A percentile compares a stretch with the other conserved stretches of the same genome.
These are phyloP conservation scores for Solanum phureja DNA, from an alignment of 257 asterid species.

Conservation along the genomic window DNA sequence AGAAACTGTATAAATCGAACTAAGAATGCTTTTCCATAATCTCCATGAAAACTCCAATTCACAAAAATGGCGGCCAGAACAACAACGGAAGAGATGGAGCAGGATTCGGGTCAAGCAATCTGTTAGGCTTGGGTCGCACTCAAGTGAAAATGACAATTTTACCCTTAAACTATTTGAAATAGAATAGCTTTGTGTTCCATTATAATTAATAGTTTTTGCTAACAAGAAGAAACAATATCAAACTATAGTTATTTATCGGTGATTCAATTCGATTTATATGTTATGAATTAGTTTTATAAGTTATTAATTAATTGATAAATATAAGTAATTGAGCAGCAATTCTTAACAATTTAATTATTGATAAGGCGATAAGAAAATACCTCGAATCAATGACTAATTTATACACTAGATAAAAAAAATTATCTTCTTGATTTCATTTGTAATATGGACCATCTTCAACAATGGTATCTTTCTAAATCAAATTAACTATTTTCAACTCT, in stretches of 20 bases:
- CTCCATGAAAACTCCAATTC: not conserved
- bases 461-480: not conserved
- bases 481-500: not conserved
- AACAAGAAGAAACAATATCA: not conserved
- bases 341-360: too few relatives aligned
- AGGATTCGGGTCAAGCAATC: not conserved
- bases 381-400: too few relatives aligned
- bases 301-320: not conserved
- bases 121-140: not conserved
- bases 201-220: not conserved
- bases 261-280: not conserved
- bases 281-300: not conserved
- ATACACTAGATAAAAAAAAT: not conserved
- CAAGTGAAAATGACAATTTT: rapidly evolving
- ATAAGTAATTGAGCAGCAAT: rapidly evolving
- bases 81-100: not conserved
- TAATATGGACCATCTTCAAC: not conserved
- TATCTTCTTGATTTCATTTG: not conserved
- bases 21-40: not conserved
- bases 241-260: not conserved
- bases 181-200: not conserved
- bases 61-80: not conserved
- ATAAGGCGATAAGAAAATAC: too few relatives aligned
- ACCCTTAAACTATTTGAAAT: not conserved
- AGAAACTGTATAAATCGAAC: not conserved